Evolutionary conservation across 1,139 yeast genomes (phyloP).

Genomic region (Magnusiomyces magnusii): DNA sequence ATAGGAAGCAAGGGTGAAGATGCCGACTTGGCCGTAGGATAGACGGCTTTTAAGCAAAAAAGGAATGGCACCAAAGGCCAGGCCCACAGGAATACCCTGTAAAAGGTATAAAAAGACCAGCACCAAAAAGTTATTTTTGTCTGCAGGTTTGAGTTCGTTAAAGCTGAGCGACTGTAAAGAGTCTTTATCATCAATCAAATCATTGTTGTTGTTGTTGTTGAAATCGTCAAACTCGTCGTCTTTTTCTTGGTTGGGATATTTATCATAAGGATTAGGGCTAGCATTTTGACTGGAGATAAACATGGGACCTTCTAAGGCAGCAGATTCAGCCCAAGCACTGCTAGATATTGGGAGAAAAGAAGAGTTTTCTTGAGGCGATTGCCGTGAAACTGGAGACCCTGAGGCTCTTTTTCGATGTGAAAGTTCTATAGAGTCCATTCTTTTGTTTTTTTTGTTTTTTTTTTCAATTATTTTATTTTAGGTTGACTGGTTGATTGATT

Average conservation of each 20-base stretch:
- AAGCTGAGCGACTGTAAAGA: constrained; percentile 10
- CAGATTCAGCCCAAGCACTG: constrained; percentile 14
- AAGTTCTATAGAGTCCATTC: constrained; percentile 14
- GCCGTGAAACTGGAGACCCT: background rate
- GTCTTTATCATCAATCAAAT: constrained; percentile 2
- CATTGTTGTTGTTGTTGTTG: background rate
- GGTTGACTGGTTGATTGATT: too few species aligned
- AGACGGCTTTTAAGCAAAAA: constrained; percentile 74
- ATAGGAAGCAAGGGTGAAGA: constrained; percentile 85
- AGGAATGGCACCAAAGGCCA: constrained; percentile 95
- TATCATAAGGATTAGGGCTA: background rate
- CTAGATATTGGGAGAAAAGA: constrained; percentile 11
- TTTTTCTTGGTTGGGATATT: background rate
- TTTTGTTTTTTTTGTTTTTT: too few species aligned
- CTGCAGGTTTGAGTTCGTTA: constrained; percentile 25
- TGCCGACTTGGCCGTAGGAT: constrained; percentile 84
- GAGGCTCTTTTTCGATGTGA: constrained; percentile 13
- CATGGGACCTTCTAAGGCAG: constrained; percentile 11
- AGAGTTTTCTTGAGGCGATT: background rate
- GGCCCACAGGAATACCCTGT: constrained; percentile 94
- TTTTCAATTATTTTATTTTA: too few species aligned
- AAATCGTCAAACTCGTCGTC: background rate
- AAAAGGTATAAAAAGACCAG: constrained; percentile 66
- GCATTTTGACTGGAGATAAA: background rate
- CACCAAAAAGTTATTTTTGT: constrained; percentile 58